Base-by-base conservation (phyloP, 2,329 filamentous ascomycete species). In the Claviceps citrina region DNA sequence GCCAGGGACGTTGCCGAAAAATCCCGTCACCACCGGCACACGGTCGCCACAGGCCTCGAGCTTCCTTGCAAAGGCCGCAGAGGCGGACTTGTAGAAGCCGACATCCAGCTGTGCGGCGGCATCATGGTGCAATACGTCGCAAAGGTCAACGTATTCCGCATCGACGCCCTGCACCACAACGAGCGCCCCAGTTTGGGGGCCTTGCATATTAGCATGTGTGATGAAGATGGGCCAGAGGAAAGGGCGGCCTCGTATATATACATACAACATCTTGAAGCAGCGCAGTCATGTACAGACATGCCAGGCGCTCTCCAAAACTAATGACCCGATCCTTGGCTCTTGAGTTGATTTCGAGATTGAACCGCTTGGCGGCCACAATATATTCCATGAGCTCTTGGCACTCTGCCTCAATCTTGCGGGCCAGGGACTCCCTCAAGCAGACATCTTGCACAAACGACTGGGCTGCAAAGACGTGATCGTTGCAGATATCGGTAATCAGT, bases 271-370 rank as follows among this genome's bases (percentile, higher is more conserved):
- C 86, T 55, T 81, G 77, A 47, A 98, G 63, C 44, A 96, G 62
- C 5, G 81, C 78, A 18, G 89, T 74, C 81, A 98, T 87, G 59
- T 91, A 91, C 25, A 80, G 74, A 60, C 89, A 96, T 62, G 85
- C 93, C 49, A 98, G 67, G 65, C 94, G 96, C 70, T 98, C 91
- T 41, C 91, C 91, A 50, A 91, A 86, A 58, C 86, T 93, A 45
- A 96, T 80, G 46, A 98, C 84, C 50, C 89, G 81, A 54, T 91
- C 84, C 58, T 86, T 84, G 43, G 79, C 80, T 51, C 81, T 72
- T 5, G 80, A 73, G 56, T 84, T 84, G 53, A 87, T 81, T 58
- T 87, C 82, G 31, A 81, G 64, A 54, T 78, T 75, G 60, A 78
- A 81, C 47, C 75, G 67, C 57, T 73, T 75, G 8, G 74, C 71